These are phyloP conservation scores for Saccharum hybrid DNA, from an alignment of 202 grass and related monocot genomes.

Conservation along the genomic window DNA sequence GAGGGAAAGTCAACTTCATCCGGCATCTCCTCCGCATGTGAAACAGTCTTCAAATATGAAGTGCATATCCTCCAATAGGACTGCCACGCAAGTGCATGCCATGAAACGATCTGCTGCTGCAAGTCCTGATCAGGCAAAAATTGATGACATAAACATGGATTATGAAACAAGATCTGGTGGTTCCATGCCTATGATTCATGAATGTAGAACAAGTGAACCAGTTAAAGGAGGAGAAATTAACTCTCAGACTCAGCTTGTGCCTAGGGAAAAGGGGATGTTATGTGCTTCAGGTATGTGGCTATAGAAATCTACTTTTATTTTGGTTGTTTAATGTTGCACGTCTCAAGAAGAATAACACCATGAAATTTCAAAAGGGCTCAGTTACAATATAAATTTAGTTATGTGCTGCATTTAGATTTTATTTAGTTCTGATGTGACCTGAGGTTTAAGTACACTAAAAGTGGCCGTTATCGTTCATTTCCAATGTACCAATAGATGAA, in stretches of 20 bases:
- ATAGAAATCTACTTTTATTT: neutral
- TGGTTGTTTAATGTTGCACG: too few relatives aligned
- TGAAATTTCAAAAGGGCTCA: neutral
- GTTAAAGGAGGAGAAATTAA: constrained; percentile 23
- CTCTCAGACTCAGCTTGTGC: neutral
- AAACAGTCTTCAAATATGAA: constrained; percentile 25
- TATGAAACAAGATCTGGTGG: constrained; percentile 18
- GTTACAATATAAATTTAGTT: neutral
- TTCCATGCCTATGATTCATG: constrained; percentile 11
- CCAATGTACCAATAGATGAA: neutral
- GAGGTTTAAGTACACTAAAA: constrained; percentile 9
- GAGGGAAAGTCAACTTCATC: constrained; percentile 13
- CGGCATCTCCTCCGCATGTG: constrained; percentile 22
- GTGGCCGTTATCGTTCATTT: neutral
- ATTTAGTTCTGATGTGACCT: neutral
- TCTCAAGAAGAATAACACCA: neutral
- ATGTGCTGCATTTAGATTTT: neutral
- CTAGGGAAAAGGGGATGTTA: constrained; percentile 8
- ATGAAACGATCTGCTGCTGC: neutral
- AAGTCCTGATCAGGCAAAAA: neutral
- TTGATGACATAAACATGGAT: constrained; percentile 19
- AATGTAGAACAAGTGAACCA: neutral
- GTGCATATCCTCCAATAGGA: constrained; percentile 11
- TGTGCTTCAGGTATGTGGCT: constrained; percentile 36
- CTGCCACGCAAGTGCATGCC: neutral